These are phyloP conservation scores for Polyplosphaeria fusca DNA, from an alignment of 495 filamentous ascomycete genomes.

Conservation along the genomic window DNA sequence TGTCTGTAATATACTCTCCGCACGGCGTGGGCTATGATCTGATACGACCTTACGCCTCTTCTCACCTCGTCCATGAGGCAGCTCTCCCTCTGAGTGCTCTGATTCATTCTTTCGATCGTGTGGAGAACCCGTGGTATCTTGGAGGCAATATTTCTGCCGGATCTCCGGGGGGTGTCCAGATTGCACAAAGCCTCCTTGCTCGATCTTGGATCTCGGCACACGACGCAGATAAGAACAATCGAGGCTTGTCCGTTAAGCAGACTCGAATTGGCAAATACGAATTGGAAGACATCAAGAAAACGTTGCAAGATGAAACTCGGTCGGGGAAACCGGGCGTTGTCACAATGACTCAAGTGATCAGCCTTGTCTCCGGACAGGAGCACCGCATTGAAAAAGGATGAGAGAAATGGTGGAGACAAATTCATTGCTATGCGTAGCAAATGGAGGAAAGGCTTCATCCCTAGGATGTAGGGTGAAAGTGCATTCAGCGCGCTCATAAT, in stretches of 20 bases:
- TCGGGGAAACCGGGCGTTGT: background rate
- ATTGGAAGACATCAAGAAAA: slow-evolving; percentile 46
- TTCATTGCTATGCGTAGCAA: too few relatives aligned
- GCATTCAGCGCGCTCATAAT: too few relatives aligned
- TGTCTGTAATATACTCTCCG: slow-evolving; percentile 60
- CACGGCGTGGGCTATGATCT: slow-evolving; percentile 53
- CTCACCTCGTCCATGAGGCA: slow-evolving; percentile 54
- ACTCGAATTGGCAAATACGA: slow-evolving; percentile 48
- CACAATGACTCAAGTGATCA: slow-evolving; percentile 14
- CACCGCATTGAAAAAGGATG: slow-evolving; percentile 19
- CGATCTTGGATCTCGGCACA: slow-evolving; percentile 63
- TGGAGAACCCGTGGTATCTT: slow-evolving; percentile 61
- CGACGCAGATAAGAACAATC: slow-evolving; percentile 60
- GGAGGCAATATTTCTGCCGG: slow-evolving; percentile 61
- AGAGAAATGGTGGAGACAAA: too few relatives aligned
- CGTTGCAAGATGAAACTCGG: slow-evolving; percentile 25
- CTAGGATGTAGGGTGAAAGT: too few relatives aligned
- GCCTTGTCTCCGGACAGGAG: slow-evolving; percentile 24
- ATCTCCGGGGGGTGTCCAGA: slow-evolving; percentile 55
- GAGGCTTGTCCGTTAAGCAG: slow-evolving; percentile 51
- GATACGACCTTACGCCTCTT: slow-evolving; percentile 52
- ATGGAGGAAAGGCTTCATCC: too few relatives aligned
- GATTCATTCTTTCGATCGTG: slow-evolving; percentile 60
- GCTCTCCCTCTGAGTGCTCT: slow-evolving; percentile 61
- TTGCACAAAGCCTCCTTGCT: slow-evolving; percentile 53